A percentile compares a stretch with the other conserved stretches of the same genome.
Evolutionary conservation across 1,139 yeast species (phyloP).

Genomic region (Wickerhamomyces sp.): DNA sequence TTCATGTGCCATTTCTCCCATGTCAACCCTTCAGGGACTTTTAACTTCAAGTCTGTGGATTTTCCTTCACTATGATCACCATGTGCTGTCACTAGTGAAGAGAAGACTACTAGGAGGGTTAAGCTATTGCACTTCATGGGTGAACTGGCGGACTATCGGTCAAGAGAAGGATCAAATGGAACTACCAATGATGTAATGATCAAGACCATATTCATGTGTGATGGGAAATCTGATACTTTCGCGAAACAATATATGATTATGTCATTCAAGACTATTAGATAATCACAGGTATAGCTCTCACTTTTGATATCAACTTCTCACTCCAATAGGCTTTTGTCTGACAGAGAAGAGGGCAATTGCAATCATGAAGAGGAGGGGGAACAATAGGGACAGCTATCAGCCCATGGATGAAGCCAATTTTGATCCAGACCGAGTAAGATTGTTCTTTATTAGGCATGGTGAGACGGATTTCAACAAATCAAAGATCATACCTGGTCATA

Average conservation of each 20-base stretch:
- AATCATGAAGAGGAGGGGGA: no score
- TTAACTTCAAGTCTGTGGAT: slow-evolving; percentile 25
- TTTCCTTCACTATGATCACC: not conserved
- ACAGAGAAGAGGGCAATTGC: no score
- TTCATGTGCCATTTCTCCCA: slow-evolving; percentile 92
- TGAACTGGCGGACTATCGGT: no score
- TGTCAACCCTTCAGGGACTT: slow-evolving; percentile 44
- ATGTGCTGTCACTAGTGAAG: not conserved
- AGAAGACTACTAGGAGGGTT: not conserved
- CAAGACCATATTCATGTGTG: no score
- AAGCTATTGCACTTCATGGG: not conserved
- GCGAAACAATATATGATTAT: no score
- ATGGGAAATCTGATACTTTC: no score
- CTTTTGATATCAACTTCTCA: no score
- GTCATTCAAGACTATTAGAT: no score
- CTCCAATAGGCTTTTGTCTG: no score
- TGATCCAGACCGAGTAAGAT: not conserved
- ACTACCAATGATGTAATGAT: no score
- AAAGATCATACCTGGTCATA: not conserved
- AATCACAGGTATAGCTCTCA: no score
- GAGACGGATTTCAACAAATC: not conserved
- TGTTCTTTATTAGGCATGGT: not conserved
- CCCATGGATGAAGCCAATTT: not conserved
- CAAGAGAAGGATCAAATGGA: no score
- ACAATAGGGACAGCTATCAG: not conserved